Evolutionary conservation across 352 stramenopile genomes (phyloP), one percentile per base, ranked within the genome.

Genomic region (Phytopythium boreale): DNA sequence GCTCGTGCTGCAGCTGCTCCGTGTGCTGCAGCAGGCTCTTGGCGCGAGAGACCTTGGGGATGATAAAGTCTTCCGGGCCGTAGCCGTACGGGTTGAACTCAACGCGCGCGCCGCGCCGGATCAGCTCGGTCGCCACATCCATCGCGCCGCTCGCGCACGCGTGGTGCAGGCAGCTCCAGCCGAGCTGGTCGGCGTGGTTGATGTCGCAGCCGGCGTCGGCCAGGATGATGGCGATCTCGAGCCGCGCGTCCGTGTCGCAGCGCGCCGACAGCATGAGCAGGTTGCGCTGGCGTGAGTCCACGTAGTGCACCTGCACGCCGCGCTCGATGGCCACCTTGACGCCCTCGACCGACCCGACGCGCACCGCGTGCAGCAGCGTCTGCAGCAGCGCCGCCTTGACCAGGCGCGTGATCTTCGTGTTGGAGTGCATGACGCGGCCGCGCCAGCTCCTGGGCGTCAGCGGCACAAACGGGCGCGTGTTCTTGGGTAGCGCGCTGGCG

Each of bases 11-110:
- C 26, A 96, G 67, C 55, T 94, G 86, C 64, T 94, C 84, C 47
- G 87, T 96, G 73, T 96, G 87, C 63, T 96, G 87, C 47, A 96
- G 63, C 62, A 96, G 41, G 69, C 85, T 94, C 72, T 91, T 92
- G 20, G 87, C 87, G 58, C 81, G 84, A 24, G 63, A 67, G 20
- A 96, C 85, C 63, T 93, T 93, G 1, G 85, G 82, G 61, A 94
- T 90, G 51, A 91, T 69, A 56, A 96, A 91, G 56, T 96, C 87
- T 74, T 92, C 85, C 7, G 85, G 81, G 36, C 87, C 87, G 64
- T 93, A 96, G 50, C 87, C 87, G 59, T 93, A 96, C 55, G 83
- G 84, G 47, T 96, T 96, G 55, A 89, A 93, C 50, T 89, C 77
- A 34, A 93, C 76, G 36, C 70, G 71, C 31, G 79, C 85, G 29